phyloP scores from a whole-genome alignment of 768 basidiomycete genomes.

The Pisolithus sp. region DNA sequence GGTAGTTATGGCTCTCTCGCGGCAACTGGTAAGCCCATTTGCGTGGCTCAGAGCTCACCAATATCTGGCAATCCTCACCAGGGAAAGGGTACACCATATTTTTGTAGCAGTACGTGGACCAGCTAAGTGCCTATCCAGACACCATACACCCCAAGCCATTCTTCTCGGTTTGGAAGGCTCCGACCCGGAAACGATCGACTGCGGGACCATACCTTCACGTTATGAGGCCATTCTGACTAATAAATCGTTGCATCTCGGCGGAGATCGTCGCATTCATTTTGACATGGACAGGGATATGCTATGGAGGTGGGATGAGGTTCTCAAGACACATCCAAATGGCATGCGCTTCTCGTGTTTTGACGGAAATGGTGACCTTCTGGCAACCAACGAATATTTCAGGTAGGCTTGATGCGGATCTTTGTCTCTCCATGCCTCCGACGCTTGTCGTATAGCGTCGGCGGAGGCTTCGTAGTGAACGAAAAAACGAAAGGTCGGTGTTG shows the following conservation, averaged over 20 bases:
- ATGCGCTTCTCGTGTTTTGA: slow-evolving; percentile 89
- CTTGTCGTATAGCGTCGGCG: slow-evolving; percentile 59
- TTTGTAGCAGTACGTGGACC: background rate
- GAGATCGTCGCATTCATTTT: slow-evolving; percentile 70
- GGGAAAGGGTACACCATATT: slow-evolving; percentile 63
- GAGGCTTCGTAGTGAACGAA: slow-evolving; percentile 93
- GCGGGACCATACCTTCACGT: slow-evolving; percentile 72
- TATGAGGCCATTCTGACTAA: slow-evolving; percentile 62
- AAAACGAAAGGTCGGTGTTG: slow-evolving; percentile 73
- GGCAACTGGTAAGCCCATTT: slow-evolving; percentile 61
- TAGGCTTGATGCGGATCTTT: slow-evolving; percentile 8
- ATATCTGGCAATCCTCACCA: slow-evolving; percentile 19
- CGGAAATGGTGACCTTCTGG: slow-evolving; percentile 76
- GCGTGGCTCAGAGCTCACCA: slow-evolving; percentile 3
- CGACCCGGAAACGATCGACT: slow-evolving; percentile 91
- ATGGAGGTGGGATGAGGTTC: slow-evolving; percentile 86
- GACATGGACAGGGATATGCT: slow-evolving; percentile 90
- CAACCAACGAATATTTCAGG: slow-evolving; percentile 93
- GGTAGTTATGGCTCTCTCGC: slow-evolving; percentile 85
- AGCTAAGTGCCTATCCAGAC: slow-evolving; percentile 35
- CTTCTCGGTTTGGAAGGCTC: slow-evolving; percentile 81
- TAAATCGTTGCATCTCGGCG: slow-evolving; percentile 64
- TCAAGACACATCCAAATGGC: slow-evolving; percentile 86
- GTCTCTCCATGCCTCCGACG: background rate
- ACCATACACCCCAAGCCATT: slow-evolving; percentile 84